Percentiles rank a stretch among this genome's conserved stretches.
Conservation (phyloP, 306 rosid genomes). For the Gastrolobium bilobum region DNA sequence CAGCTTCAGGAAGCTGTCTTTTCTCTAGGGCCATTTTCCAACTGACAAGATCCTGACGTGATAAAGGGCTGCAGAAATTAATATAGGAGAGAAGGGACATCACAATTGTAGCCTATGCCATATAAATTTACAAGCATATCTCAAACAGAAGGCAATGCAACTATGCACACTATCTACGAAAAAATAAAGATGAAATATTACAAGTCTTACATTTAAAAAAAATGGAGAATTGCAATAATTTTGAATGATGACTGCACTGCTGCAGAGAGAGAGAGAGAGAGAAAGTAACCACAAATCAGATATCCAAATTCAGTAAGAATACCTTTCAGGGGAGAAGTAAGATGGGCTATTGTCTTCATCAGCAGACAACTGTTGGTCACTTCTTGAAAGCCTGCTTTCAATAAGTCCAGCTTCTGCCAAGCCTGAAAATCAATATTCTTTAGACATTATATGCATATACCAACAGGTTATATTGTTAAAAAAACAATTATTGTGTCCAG, state of each 20-base stretch:
- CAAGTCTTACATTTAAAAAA: neutral
- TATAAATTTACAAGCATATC: conserved; percentile 36
- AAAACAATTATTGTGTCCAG: conserved; percentile 37
- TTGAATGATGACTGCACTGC: conserved; percentile 1
- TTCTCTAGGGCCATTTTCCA: conserved; percentile 98
- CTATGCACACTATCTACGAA: conserved; percentile 12
- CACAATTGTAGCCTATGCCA: conserved; percentile 29
- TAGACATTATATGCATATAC: conserved; percentile 37
- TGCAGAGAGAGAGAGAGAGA: neutral
- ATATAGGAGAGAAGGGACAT: conserved; percentile 42
- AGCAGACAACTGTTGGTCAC: conserved; percentile 68
- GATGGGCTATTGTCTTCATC: conserved; percentile 72
- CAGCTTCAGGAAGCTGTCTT: conserved; percentile 91
- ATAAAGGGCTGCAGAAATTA: conserved; percentile 75
- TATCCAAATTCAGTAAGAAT: conserved; percentile 37
- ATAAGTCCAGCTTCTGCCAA: conserved; percentile 99
- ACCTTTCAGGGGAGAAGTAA: conserved; percentile 90
- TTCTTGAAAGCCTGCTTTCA: conserved; percentile 90
- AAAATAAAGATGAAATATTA: conserved; percentile 31
- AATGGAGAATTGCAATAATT: conserved; percentile 15
- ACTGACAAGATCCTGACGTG: conserved; percentile 98
- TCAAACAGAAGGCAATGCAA: conserved; percentile 40
- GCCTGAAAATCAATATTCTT: conserved; percentile 65
- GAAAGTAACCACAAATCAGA: conserved; percentile 25
- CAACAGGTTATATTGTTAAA: conserved; percentile 15